Evolutionary conservation across 2,329 filamentous ascomycete genomes (phyloP).

Genomic region (Colletotrichum horii): DNA sequence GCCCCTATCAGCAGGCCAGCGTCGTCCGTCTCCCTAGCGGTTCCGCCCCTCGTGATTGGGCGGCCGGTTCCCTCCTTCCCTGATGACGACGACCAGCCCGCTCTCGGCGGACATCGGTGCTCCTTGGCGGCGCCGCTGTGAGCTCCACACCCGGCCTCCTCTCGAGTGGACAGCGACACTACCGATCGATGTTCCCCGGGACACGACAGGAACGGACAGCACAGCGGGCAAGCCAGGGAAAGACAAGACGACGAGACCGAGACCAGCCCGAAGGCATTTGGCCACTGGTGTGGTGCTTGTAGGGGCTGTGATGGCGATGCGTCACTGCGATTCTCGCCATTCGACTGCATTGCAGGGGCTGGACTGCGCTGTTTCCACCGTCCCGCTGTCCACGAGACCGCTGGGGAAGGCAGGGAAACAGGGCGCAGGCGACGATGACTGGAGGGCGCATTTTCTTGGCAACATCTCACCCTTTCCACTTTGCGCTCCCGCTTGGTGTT

Average conservation of each 20-base stretch:
- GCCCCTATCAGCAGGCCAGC: slow-evolving; percentile 3
- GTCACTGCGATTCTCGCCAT: neutral
- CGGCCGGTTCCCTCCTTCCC: neutral
- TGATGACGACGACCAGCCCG: slow-evolving; percentile 20
- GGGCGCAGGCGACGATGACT: neutral
- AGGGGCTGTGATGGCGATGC: slow-evolving; percentile 11
- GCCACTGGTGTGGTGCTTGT: neutral
- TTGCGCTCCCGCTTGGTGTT: neutral
- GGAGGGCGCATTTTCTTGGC: neutral
- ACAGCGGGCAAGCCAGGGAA: neutral
- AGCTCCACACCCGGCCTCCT: slow-evolving; percentile 11
- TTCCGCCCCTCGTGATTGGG: slow-evolving; percentile 2
- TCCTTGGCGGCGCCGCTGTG: slow-evolving; percentile 19
- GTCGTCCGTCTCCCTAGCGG: neutral
- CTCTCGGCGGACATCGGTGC: slow-evolving; percentile 18
- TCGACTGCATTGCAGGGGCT: neutral
- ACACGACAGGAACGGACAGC: neutral
- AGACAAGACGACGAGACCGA: neutral
- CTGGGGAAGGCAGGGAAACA: neutral
- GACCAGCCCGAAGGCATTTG: neutral
- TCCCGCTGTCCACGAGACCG: slow-evolving; percentile 1
- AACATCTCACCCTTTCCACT: neutral
- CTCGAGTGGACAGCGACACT: neutral
- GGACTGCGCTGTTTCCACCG: neutral
- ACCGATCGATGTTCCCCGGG: neutral